Conservation (phyloP, 2,329 filamentous ascomycete genomes). For the Ciborinia camelliae region DNA sequence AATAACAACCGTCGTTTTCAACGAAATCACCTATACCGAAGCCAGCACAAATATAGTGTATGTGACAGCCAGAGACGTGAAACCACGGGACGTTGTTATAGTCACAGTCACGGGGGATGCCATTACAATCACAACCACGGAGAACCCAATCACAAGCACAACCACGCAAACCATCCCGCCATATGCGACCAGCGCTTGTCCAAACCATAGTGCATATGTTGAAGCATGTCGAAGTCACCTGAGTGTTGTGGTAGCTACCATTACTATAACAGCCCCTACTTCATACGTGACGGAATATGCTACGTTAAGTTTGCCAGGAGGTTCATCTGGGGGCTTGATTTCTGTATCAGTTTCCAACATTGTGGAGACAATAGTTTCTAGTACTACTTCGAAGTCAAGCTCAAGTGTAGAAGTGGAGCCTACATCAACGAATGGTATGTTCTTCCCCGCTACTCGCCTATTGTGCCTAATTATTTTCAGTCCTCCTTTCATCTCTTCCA, state of each 20-base stretch:
- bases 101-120: background rate
- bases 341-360: background rate
- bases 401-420: background rate
- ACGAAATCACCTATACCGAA: constrained; percentile 4
- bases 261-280: background rate
- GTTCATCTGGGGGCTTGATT: background rate
- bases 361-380: background rate
- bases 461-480: background rate
- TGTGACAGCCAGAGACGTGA: background rate
- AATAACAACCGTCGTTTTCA: background rate
- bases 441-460: background rate
- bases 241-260: background rate
- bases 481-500: background rate
- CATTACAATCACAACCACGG: constrained; percentile 4
- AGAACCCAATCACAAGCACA: background rate
- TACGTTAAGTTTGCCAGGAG: background rate
- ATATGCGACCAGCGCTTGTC: constrained; percentile 2
- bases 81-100: background rate
- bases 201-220: constrained; percentile 3
- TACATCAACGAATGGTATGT: background rate
- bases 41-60: constrained; percentile 6
- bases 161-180: background rate
- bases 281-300: constrained; percentile 5
- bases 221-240: constrained; percentile 1
- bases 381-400: background rate